Conservation (phyloP, 2,329 filamentous ascomycete genomes). For the Saccharata proteae region DNA sequence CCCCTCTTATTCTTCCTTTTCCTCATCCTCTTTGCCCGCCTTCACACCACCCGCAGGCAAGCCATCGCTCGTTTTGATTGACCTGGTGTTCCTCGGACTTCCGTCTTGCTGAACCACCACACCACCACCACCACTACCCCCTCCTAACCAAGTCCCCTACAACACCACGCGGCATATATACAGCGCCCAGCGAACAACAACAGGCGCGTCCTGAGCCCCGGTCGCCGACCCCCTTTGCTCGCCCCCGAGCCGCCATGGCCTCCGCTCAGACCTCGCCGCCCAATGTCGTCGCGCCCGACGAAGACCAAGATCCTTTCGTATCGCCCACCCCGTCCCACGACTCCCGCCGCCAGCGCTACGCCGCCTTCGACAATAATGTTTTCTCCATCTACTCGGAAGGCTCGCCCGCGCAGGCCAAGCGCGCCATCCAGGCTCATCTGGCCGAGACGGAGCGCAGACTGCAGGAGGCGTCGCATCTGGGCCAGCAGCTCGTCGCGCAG, state of each 20-base stretch:
- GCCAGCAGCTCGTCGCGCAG: constrained; percentile 77
- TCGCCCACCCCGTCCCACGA: constrained; percentile 20
- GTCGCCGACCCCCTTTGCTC: background rate
- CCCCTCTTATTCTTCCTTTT: too few species aligned
- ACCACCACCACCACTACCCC: too few species aligned
- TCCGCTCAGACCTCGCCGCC: constrained; percentile 28
- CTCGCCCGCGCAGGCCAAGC: constrained; percentile 77
- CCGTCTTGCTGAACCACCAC: too few species aligned
- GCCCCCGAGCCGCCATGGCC: constrained; percentile 22
- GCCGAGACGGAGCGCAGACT: constrained; percentile 85
- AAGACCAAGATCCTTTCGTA: constrained; percentile 34
- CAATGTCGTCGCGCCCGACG: constrained; percentile 28
- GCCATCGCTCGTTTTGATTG: too few species aligned
- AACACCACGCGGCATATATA: too few species aligned
- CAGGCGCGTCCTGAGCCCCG: too few species aligned
- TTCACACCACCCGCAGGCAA: too few species aligned
- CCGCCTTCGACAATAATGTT: constrained; percentile 67
- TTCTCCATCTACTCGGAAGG: constrained; percentile 65
- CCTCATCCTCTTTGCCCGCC: too few species aligned
- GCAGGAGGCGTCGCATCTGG: constrained; percentile 80
- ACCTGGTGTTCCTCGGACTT: too few species aligned
- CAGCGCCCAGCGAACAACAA: too few species aligned
- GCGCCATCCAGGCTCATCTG: constrained; percentile 80
- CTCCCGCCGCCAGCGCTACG: constrained; percentile 54
- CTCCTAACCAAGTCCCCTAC: too few species aligned